phyloP scores from a whole-genome alignment of 805 yeast species.

The Pichia ethanolica region DNA sequence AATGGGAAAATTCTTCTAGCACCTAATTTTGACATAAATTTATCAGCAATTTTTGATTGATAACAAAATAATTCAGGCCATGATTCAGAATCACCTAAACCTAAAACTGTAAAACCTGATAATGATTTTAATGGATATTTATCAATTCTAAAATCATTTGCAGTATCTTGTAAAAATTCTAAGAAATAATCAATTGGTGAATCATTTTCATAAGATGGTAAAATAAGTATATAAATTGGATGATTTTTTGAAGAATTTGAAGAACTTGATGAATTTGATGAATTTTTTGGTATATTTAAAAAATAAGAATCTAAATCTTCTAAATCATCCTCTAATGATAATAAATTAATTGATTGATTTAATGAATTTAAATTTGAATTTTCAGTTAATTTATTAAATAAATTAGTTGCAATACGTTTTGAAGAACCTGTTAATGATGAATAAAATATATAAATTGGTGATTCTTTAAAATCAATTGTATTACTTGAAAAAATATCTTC shows the following conservation, averaged over 20 bases:
- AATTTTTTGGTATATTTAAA: slow-evolving; percentile 46
- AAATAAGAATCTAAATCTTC: slow-evolving; percentile 82
- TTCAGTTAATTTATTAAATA: slow-evolving; percentile 33
- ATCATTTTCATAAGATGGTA: slow-evolving; percentile 90
- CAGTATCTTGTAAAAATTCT: slow-evolving; percentile 72
- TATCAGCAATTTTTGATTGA: slow-evolving; percentile 71
- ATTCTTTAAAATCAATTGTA: slow-evolving; percentile 32
- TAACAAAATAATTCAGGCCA: slow-evolving; percentile 78
- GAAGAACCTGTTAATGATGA: slow-evolving; percentile 84
- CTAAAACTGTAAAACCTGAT: slow-evolving; percentile 78
- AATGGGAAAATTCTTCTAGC: slow-evolving; percentile 77
- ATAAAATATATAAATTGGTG: slow-evolving; percentile 64
- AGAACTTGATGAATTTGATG: slow-evolving; percentile 11
- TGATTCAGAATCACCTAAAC: slow-evolving; percentile 80
- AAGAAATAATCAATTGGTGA: slow-evolving; percentile 85
- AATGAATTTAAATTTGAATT: slow-evolving; percentile 14
- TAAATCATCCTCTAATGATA: slow-evolving; percentile 72
- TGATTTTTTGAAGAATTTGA: slow-evolving; percentile 10
- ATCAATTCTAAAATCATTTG: slow-evolving; percentile 79
- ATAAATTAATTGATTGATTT: slow-evolving; percentile 40
- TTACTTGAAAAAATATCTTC: slow-evolving; percentile 8
- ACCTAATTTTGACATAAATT: slow-evolving; percentile 74
- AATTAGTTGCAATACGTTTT: slow-evolving; percentile 53
- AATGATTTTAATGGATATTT: slow-evolving; percentile 64
- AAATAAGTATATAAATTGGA: slow-evolving; percentile 56